These are phyloP conservation scores for thale cress (Arabidopsis thaliana) DNA, from an alignment of 345 rosid genomes.

Conservation along the genomic window TAIR10.1 NC_003070.9:7904001-7904500, in stretches of 20 bases:
- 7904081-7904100: conserved; percentile 55
- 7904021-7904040: conserved; percentile 57
- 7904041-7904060: conserved; percentile 63
- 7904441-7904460: conserved; percentile 60
- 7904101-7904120: conserved; percentile 74
- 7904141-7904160: conserved; percentile 51
- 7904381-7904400: conserved; percentile 54
- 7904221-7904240: conserved; percentile 68
- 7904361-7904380: conserved; percentile 62
- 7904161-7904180: conserved; percentile 76
- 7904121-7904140: conserved; percentile 69
- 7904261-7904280: conserved; percentile 47
- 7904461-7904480: conserved; percentile 62
- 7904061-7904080: conserved; percentile 66
- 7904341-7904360: conserved; percentile 71
- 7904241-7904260: conserved; percentile 48
- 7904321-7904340: conserved; percentile 61
- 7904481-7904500: conserved; percentile 47
- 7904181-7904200: conserved; percentile 62
- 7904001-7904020: conserved; percentile 57
- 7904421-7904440: conserved; percentile 53
- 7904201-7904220: conserved; percentile 56
- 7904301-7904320: conserved; percentile 59
- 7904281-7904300: conserved; percentile 56
- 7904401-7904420: conserved; percentile 72